Conservation (phyloP, 768 basidiomycete species). For the Panaeolus papilionaceus region DNA sequence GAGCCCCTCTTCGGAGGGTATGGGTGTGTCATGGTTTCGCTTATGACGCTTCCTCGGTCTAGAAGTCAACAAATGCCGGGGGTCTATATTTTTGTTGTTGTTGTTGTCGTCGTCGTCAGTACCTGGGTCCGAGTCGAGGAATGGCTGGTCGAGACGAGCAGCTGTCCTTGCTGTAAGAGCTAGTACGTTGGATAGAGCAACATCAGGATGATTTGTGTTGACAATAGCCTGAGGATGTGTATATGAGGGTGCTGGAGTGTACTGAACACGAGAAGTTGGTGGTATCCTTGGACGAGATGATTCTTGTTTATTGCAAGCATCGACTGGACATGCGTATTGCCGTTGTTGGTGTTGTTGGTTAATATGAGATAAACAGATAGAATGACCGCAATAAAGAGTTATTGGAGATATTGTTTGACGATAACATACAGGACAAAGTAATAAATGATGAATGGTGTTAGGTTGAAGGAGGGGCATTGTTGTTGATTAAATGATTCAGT, state of each 20-base stretch:
- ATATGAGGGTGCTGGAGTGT: slow-evolving; percentile 38
- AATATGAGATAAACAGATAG: slow-evolving; percentile 70
- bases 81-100: slow-evolving; percentile 23
- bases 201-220: slow-evolving; percentile 44
- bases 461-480: slow-evolving; percentile 25
- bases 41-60: slow-evolving; percentile 40
- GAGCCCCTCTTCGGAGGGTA: slow-evolving; percentile 38
- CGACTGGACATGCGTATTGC: slow-evolving; percentile 35
- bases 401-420: slow-evolving; percentile 61
- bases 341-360: slow-evolving; percentile 20
- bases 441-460: slow-evolving; percentile 38
- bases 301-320: slow-evolving; percentile 35
- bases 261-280: slow-evolving; percentile 40
- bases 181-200: slow-evolving; percentile 64
- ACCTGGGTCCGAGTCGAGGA: slow-evolving; percentile 35
- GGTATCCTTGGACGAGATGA: slow-evolving; percentile 46
- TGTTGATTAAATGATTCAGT: background rate
- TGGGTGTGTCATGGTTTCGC: slow-evolving; percentile 27
- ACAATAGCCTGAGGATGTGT: slow-evolving; percentile 18
- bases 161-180: slow-evolving; percentile 33
- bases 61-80: slow-evolving; percentile 20
- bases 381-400: slow-evolving; percentile 86
- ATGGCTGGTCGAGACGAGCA: slow-evolving; percentile 22
- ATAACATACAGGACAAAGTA: slow-evolving; percentile 66
- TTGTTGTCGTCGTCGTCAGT: slow-evolving; percentile 34